Base-by-base conservation (phyloP, 257 asterid genomes). In the Anisodus tanguticus region DNA sequence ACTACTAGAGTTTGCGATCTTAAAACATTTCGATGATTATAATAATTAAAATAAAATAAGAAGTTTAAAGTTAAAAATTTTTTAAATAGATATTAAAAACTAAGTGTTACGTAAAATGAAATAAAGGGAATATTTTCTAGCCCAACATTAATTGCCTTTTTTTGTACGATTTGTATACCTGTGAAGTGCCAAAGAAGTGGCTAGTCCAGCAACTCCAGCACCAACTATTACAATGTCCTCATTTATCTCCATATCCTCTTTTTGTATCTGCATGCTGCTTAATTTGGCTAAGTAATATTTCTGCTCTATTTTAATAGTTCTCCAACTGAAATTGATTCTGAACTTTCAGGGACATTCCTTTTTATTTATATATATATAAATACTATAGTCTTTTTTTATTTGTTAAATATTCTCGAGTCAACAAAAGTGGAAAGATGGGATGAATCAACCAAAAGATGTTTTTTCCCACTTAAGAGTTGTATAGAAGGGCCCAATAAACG, bases 171-270 rank as follows among this genome's bases (percentile, higher is more conserved):
- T 6, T 69, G 0, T 16, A 41, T 69, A 90, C 92, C 90, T 90
- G 88, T 88, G 90, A 81, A 90, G 91, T 35, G 88, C 90, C 68
- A 88, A 19, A 70, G 92, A 82, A 10, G 90, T 87, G 2, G 89
- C 79, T 22, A 90, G 89, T 83, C 91, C 91, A 83, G 89, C 87
- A 70, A 88, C 82, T 57, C 92, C 92, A 86, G 89, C 92, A 45
- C 90, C 91, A 59, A 88, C 88, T 67, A 90, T 90, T 62, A 90
- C 90, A 81, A 87, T 78, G 49, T 86, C 88, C 5, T 62, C 87
- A 39, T 72, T 82, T 68, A 85, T 83, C 70, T 58, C 83, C 57
- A 55, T 58, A 15, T 68, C 47, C 80, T 55, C 66, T 12, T n/a
- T 49, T 82, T 49, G 53, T 76, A 2, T 8, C 81, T 74, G 62